Base-by-base conservation (phyloP, 129 eudicot genomes). In the Calendula officinalis region DNA sequence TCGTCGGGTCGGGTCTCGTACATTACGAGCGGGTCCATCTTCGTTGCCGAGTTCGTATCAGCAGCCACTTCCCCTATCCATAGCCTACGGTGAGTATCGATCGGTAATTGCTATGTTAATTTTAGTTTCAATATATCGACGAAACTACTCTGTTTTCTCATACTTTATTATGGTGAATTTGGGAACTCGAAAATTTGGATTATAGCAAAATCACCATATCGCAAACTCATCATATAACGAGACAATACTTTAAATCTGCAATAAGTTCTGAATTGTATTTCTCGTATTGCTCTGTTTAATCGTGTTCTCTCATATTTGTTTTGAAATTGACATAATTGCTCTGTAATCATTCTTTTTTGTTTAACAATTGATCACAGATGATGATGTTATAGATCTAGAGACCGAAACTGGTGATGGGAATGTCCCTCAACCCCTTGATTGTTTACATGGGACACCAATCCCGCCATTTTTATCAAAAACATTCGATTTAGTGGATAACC, bases 401-500 rank as follows among this genome's bases (percentile, higher is more conserved):
- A 46, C 39, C 38, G 60, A 8, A 61, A 34, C 9, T 35, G 71
- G 36, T 1, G 69, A 40, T 16, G 78, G 14, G 66, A 51, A 45
- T 56, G 80, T 73, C 49, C 95, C 95, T 0, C 74, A 41, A 68
- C 95, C 97, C 8, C 75, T 90, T 37, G 92, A 78, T 34, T 67
- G 78, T 17, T 66, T 90, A 60, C 76, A 66, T 0, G 92, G 77
- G 34, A 62, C 77, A 15, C 89, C 82, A 54, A 43, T 91, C 1
- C 91, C 96, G 3, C 96, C 98, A 5, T 92, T 92, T 64, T 57
- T 92, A 30, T 76, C 91, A 3, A 92, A 92, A 74, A 92, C 95
- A 11, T 92, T 48, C 56, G 95, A 88, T 51, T 56, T 92, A 27
- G 95, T 88, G 64, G 87, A 83, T 54, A 95, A 92, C 45, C 77